Conservation (phyloP, 2,329 filamentous ascomycete species). For the Colletotrichum musicola region DNA sequence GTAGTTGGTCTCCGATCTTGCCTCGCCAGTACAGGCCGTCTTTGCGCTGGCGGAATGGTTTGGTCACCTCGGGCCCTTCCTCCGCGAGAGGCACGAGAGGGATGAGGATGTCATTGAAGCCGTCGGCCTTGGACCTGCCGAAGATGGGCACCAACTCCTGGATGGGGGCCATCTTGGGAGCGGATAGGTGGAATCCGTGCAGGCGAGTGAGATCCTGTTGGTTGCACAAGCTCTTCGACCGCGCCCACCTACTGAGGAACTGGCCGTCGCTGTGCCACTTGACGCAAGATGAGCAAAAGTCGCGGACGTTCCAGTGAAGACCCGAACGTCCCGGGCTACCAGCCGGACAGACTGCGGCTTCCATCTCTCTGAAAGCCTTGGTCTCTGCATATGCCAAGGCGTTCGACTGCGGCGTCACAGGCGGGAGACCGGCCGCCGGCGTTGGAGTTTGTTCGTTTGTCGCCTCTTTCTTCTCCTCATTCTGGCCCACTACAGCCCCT, state of each 20-base stretch:
- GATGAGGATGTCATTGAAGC: constrained; percentile 83
- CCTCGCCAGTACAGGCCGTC: constrained; percentile 81
- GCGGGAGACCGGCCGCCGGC: not conserved
- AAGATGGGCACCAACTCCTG: constrained; percentile 80
- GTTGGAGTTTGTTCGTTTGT: not conserved
- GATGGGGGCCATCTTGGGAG: constrained; percentile 71
- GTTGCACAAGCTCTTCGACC: constrained; percentile 76
- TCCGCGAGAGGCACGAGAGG: constrained; percentile 66
- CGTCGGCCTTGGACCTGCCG: constrained; percentile 77
- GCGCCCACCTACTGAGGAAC: constrained; percentile 75
- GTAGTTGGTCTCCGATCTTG: constrained; percentile 69
- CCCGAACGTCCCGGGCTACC: constrained; percentile 70
- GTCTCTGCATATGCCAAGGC: constrained; percentile 26
- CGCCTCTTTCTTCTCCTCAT: constrained; percentile 1
- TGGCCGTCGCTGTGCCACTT: constrained; percentile 74
- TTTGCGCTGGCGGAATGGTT: constrained; percentile 71
- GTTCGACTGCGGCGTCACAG: not conserved
- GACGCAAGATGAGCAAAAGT: constrained; percentile 74
- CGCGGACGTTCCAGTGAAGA: constrained; percentile 72
- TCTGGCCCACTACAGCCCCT: constrained; percentile 9
- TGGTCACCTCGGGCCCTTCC: constrained; percentile 57
- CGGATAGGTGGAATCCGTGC: constrained; percentile 79
- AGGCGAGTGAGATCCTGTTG: constrained; percentile 82
- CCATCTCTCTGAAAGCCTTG: constrained; percentile 56
- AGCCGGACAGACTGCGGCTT: constrained; percentile 69